Base-by-base conservation (phyloP, 306 rosid genomes). In the Medicago truncatula region DNA sequence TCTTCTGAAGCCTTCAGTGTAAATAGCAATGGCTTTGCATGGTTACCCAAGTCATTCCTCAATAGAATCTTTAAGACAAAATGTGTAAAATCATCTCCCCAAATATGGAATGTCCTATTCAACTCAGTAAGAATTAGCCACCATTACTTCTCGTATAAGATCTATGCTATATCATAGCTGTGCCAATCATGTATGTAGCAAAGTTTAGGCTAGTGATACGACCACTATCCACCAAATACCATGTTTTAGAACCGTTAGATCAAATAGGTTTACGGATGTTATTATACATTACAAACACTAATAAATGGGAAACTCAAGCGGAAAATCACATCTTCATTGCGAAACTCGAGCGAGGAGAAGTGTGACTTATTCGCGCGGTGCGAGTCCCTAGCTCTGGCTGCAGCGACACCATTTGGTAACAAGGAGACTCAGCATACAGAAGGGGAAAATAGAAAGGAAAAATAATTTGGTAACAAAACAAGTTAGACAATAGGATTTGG, bases 1-100 rank as follows among this genome's bases (percentile, higher is more conserved):
- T 76, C 84, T 82, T 70, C 85, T 78, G 80, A 83, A 71, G 36
- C 46, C 70, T 73, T 78, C 76, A 64, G 67, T 70, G n/a, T 58
- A 81, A 79, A 74, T 78, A 65, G 89, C 71, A 83, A 72, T 49
- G 62, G 21, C 34, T 67, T 83, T 79, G 75, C 76, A 21, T 78
- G 70, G 85, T 67, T 60, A 58, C 78, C 34, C 78, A 68, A 79
- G 64, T 63, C 73, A 60, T 56, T 72, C 56, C 84, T 72, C 31
- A 44, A 44, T 17, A 46, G n/a, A 73, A 69, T 63, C 59, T 81
- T 60, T 57, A 71, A 58, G 76, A 68, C 79, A 74, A 50, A 78
- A 64, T 80, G 50, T 62, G 76, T 58, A 64, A 82, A 78, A 71
- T 83, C 85, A 62, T 64, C 47, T 66, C 52, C 62, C 84, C 76